A percentile compares a stretch with the other conserved stretches of the same genome.
Evolutionary conservation across 2,329 filamentous ascomycete genomes (phyloP).

Genomic region (Cercospora canescens): DNA sequence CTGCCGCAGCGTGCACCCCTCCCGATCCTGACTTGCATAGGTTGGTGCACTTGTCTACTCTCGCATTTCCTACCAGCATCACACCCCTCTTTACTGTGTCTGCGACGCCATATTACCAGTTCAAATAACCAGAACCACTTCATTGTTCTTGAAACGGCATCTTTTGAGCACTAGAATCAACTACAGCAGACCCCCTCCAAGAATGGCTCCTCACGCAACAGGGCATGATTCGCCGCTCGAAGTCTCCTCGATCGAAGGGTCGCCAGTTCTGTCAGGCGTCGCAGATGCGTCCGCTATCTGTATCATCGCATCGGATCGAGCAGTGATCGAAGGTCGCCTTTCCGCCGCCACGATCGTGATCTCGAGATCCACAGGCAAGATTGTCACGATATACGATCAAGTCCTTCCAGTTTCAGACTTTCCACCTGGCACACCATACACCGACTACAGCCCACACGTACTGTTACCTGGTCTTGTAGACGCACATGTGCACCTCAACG

Average conservation of each 20-base stretch:
- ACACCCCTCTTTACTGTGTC: background rate
- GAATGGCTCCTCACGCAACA: conserved; percentile 36
- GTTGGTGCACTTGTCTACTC: background rate
- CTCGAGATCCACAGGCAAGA: conserved; percentile 78
- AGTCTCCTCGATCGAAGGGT: conserved; percentile 17
- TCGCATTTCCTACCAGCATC: background rate
- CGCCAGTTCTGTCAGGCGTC: conserved; percentile 16
- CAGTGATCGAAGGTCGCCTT: conserved; percentile 73
- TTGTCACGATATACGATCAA: conserved; percentile 70
- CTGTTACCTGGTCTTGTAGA: conserved; percentile 91
- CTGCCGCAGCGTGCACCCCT: conserved; percentile 11
- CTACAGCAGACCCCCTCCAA: background rate
- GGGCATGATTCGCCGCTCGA: conserved; percentile 30
- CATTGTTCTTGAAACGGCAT: background rate
- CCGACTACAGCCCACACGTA: conserved; percentile 80
- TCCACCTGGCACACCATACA: conserved; percentile 69
- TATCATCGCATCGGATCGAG: conserved; percentile 81
- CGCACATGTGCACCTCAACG: conserved; percentile 95
- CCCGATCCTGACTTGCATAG: conserved; percentile 7
- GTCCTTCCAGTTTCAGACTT: conserved; percentile 77
- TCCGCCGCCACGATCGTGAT: conserved; percentile 82
- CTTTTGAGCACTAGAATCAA: background rate
- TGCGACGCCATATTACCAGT: background rate
- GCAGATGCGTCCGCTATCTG: conserved; percentile 49
- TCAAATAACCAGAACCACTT: background rate